Evolutionary conservation across 1,284 basidiomycete genomes (phyloP).

Genomic region (Sporisorium sorghi): DNA sequence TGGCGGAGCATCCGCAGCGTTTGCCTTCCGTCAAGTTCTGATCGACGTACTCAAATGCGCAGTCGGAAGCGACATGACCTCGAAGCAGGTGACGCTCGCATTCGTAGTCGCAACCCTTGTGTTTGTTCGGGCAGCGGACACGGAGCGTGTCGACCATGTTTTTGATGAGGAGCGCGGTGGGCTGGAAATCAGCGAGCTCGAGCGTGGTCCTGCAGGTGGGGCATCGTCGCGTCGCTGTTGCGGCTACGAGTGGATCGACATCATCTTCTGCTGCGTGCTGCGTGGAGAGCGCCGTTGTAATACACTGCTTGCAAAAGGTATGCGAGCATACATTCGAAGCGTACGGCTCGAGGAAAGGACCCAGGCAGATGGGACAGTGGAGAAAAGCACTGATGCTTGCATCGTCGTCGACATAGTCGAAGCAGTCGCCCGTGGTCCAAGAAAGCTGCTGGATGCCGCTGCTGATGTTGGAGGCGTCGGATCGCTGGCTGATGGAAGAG

Average conservation of each 20-base stretch:
- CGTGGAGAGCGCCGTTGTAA: conserved; percentile 35
- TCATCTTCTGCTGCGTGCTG: background rate
- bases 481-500: conserved; percentile 45
- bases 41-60: conserved; percentile 53
- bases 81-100: conserved; percentile 51
- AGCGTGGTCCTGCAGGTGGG: conserved; percentile 48
- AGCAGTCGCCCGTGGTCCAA: conserved; percentile 44
- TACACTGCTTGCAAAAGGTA: conserved; percentile 57
- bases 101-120: conserved; percentile 47
- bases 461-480: conserved; percentile 44
- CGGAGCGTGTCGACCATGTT: conserved; percentile 60
- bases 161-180: conserved; percentile 53
- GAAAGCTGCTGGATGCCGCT: conserved; percentile 30
- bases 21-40: conserved; percentile 29
- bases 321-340: conserved; percentile 49
- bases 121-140: conserved; percentile 51
- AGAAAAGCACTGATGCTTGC: conserved; percentile 41
- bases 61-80: conserved; percentile 37
- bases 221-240: conserved; percentile 21
- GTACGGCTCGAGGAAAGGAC: conserved; percentile 53
- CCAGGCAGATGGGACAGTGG: conserved; percentile 48
- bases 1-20: conserved; percentile 50
- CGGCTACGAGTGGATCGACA: background rate
- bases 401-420: conserved; percentile 44
- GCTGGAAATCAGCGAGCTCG: conserved; percentile 32